These are phyloP conservation scores for Phaeomoniella chlamydospora DNA, from an alignment of 2,329 filamentous ascomycete species.

Conservation along the genomic window DNA sequence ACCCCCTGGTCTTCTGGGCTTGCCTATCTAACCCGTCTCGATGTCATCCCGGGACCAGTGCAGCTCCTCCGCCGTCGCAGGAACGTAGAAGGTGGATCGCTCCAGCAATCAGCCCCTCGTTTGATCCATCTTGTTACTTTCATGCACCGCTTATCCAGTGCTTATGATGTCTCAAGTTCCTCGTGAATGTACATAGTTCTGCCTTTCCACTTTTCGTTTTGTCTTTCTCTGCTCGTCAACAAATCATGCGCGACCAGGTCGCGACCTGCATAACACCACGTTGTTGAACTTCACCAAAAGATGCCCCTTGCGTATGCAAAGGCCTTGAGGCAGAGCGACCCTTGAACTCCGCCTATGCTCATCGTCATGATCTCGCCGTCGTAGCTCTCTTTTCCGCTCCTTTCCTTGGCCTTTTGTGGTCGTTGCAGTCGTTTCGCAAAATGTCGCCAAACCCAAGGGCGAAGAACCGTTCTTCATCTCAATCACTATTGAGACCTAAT, in stretches of 20 bases:
- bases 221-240: no score
- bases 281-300: neutral
- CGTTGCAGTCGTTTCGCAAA: neutral
- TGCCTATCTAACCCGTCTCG: neutral
- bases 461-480: neutral
- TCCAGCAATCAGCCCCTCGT: neutral
- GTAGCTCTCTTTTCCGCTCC: neutral
- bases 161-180: no score
- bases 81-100: neutral
- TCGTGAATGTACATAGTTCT: no score
- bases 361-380: neutral
- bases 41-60: neutral
- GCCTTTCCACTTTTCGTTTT: no score
- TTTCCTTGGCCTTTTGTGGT: neutral
- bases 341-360: neutral
- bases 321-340: neutral
- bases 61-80: neutral
- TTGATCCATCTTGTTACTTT: neutral
- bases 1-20: neutral
- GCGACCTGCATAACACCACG: neutral
- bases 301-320: neutral
- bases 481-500: slow-evolving; percentile 1
- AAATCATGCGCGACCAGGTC: neutral
- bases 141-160: no score
- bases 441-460: neutral